Conservation (phyloP, 1,284 basidiomycete species). For the Bondarzewia mesenterica region DNA sequence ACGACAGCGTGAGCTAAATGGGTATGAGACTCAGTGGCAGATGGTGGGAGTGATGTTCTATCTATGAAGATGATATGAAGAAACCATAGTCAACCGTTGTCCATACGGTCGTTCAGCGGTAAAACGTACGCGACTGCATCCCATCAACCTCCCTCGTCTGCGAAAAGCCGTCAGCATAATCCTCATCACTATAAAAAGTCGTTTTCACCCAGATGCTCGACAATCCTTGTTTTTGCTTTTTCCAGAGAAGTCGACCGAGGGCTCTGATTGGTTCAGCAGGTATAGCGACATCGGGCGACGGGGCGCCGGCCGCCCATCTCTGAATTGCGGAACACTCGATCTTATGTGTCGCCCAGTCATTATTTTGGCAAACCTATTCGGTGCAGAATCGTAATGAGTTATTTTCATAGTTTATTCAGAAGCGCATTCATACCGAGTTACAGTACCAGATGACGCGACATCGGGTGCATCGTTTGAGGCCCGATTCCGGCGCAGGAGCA, state of each 20-base stretch:
- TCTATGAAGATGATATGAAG: slow-evolving; percentile 26
- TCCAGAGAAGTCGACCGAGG: slow-evolving; percentile 71
- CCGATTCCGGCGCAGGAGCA: slow-evolving; percentile 23
- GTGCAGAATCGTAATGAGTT: too few relatives aligned
- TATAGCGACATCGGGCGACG: slow-evolving; percentile 36
- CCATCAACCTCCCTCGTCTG: slow-evolving; percentile 60
- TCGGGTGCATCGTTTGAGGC: slow-evolving; percentile 59
- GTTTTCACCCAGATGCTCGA: slow-evolving; percentile 53
- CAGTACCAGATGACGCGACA: slow-evolving; percentile 74
- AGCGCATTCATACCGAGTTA: slow-evolving; percentile 38
- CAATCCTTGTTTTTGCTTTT: slow-evolving; percentile 43
- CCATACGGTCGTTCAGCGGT: neutral
- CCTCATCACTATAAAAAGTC: neutral
- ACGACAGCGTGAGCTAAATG: slow-evolving; percentile 66
- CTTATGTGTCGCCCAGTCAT: slow-evolving; percentile 75
- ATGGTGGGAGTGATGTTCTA: slow-evolving; percentile 38
- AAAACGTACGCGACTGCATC: slow-evolving; percentile 68
- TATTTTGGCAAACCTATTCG: slow-evolving; percentile 62
- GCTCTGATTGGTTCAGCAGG: slow-evolving; percentile 72
- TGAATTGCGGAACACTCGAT: slow-evolving; percentile 67
- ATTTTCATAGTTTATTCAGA: too few relatives aligned
- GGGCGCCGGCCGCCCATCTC: slow-evolving; percentile 43
- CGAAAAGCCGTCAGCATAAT: slow-evolving; percentile 3
- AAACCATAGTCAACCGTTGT: neutral
- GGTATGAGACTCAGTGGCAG: slow-evolving; percentile 47